Evolutionary conservation across 371 early-diverging fungal species (phyloP).

Genomic region (Haplosporangium sp.): DNA sequence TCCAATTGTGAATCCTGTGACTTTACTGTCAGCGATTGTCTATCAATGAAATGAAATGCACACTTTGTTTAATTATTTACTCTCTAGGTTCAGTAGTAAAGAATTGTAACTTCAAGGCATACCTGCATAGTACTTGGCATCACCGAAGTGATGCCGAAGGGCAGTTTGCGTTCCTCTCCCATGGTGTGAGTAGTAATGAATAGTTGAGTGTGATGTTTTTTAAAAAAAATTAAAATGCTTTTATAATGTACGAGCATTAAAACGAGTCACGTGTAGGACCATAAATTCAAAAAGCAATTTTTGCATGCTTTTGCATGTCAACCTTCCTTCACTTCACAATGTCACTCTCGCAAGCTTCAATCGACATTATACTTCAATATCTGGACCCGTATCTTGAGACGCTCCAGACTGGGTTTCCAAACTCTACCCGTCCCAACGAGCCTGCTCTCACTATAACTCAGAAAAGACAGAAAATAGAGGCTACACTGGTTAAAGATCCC

Average conservation of each 20-base stretch:
- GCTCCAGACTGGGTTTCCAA: constrained; percentile 53
- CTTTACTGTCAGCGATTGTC: constrained; percentile 71
- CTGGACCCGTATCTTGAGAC: constrained; percentile 46
- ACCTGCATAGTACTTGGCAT: constrained; percentile 57
- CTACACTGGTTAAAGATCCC: constrained; percentile 28
- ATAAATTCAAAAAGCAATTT: neutral
- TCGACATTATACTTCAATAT: constrained; percentile 29
- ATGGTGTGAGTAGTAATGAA: constrained; percentile 5
- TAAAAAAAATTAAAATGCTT: neutral
- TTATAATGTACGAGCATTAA: neutral
- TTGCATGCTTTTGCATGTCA: neutral
- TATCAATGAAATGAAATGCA: constrained; percentile 18
- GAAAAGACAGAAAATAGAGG: constrained; percentile 39
- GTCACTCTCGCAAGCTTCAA: constrained; percentile 26
- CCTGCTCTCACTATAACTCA: constrained; percentile 29
- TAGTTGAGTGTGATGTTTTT: neutral
- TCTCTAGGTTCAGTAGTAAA: neutral
- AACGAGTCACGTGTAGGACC: neutral
- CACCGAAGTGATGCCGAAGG: constrained; percentile 52
- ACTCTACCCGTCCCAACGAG: constrained; percentile 45
- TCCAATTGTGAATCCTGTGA: constrained; percentile 77
- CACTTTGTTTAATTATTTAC: neutral
- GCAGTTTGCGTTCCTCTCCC: constrained; percentile 52
- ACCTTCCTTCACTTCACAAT: neutral
- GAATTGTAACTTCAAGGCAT: neutral